Evolutionary conservation across 108 stramenopile genomes (phyloP).

Genomic region (Hondaea fermentalgiana): DNA sequence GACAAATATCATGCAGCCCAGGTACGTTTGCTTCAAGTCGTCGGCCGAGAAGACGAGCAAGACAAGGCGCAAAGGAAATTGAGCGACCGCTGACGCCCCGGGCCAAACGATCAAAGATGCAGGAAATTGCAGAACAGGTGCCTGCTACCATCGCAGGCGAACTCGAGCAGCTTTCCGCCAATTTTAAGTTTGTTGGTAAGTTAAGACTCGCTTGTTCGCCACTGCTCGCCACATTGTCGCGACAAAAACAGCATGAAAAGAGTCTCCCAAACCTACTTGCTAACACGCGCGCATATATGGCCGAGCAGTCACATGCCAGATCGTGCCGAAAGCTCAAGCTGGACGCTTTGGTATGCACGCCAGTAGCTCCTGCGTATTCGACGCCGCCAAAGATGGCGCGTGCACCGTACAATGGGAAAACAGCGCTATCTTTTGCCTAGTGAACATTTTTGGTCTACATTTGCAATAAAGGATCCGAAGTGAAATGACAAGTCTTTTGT

Average conservation of each 20-base stretch:
- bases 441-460: not conserved
- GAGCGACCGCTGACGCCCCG: not conserved
- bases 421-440: not conserved
- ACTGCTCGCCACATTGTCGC: not conserved
- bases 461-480: not conserved
- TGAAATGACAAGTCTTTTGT: not conserved
- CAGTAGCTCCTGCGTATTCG: not conserved
- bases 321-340: not conserved
- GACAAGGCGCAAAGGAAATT: not conserved
- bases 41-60: not conserved
- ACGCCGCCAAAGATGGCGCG: not conserved
- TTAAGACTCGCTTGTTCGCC: not conserved
- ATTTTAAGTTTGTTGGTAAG: conserved; percentile 4
- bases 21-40: not conserved
- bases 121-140: not conserved
- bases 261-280: not conserved
- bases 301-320: not conserved
- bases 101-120: not conserved
- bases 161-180: not conserved
- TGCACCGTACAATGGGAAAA: conserved; percentile 11
- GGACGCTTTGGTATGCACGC: not conserved
- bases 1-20: not conserved
- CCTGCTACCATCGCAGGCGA: not conserved
- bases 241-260: not conserved
- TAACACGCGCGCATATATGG: not conserved